These are phyloP conservation scores for Acanthamoeba healyi DNA, from an alignment of 208 protist genomes.

Conservation along the genomic window DNA sequence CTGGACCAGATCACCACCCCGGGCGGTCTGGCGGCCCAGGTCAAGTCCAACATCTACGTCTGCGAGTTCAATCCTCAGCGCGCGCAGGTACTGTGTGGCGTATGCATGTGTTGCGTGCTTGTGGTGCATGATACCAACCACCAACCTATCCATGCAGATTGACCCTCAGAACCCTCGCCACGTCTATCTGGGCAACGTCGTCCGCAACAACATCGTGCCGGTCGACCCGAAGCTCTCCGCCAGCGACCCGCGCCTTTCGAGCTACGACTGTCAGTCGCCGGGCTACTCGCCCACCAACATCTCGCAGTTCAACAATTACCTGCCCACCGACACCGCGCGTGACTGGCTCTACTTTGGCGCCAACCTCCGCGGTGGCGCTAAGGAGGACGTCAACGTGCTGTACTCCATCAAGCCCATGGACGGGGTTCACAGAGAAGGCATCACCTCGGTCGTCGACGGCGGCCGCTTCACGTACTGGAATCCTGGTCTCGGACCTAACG, in stretches of 20 bases:
- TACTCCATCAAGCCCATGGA: constrained; percentile 15
- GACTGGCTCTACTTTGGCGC: constrained; percentile 82
- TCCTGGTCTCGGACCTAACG: constrained; percentile 73
- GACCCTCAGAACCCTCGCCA: background rate
- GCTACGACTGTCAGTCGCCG: constrained; percentile 20
- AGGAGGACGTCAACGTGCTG: constrained; percentile 70
- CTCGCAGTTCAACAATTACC: constrained; percentile 72
- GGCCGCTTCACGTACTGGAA: constrained; percentile 81
- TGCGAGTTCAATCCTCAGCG: constrained; percentile 77
- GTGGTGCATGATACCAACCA: background rate
- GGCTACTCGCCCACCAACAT: background rate
- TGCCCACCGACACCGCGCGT: constrained; percentile 66
- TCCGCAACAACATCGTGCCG: constrained; percentile 78
- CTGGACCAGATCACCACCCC: background rate
- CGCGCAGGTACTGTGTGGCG: background rate
- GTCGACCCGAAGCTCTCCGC: constrained; percentile 66
- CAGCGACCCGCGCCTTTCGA: constrained; percentile 1
- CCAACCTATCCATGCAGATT: background rate
- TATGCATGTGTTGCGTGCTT: background rate
- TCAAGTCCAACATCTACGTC: constrained; percentile 76
- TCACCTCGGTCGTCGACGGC: constrained; percentile 69
- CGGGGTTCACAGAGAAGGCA: constrained; percentile 10
- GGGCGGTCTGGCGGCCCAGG: background rate
- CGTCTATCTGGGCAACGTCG: constrained; percentile 67
- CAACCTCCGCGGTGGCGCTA: constrained; percentile 78